These are phyloP conservation scores for Eucalyptus viminalis DNA, from an alignment of 345 rosid genomes.

Conservation along the genomic window DNA sequence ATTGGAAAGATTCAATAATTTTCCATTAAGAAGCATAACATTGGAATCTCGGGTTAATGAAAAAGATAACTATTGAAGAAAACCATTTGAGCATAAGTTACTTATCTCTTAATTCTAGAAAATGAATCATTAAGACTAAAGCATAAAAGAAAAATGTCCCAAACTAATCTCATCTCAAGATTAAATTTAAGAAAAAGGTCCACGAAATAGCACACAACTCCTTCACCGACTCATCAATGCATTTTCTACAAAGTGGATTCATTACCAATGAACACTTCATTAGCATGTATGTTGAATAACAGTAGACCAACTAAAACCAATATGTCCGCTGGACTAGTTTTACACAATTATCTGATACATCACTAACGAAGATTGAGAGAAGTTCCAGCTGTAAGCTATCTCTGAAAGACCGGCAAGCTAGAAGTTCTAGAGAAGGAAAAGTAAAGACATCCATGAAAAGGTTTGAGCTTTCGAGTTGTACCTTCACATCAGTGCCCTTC, in stretches of 20 bases:
- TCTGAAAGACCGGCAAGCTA: background rate
- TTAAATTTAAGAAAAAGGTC: background rate
- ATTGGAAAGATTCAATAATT: background rate
- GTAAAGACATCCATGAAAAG: background rate
- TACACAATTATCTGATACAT: background rate
- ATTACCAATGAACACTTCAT: background rate
- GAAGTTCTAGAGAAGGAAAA: background rate
- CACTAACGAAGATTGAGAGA: background rate
- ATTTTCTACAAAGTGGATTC: background rate
- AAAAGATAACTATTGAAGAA: background rate
- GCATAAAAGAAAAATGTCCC: background rate
- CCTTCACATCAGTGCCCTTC: slow-evolving; percentile 92
- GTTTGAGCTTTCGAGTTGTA: slow-evolving; percentile 11
- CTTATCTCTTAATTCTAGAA: background rate
- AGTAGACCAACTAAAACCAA: background rate
- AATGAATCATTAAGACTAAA: background rate
- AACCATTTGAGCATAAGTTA: background rate
- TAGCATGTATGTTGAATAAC: background rate
- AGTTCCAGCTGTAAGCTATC: background rate
- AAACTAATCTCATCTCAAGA: background rate
- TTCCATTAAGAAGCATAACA: background rate
- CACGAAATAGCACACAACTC: background rate
- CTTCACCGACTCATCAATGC: background rate
- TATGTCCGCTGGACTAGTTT: background rate
- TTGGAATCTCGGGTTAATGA: background rate